Conservation (phyloP, 306 rosid genomes). For the Rubus parviflorus region DNA sequence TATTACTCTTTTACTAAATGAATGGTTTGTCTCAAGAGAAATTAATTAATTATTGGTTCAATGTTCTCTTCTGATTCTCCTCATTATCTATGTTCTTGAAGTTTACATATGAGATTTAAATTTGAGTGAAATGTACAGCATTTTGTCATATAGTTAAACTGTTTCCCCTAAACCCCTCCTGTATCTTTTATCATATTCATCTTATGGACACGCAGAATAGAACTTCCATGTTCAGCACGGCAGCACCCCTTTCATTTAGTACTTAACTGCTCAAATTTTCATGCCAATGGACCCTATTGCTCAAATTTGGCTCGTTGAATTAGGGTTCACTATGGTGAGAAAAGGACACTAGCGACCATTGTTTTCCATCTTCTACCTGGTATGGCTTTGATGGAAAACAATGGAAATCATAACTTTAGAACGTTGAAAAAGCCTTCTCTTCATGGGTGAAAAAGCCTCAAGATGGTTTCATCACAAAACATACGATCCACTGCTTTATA, state of each 20-base stretch:
- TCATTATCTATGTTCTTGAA: background rate
- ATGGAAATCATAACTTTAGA: no score
- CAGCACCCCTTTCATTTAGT: background rate
- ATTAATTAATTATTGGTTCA: background rate
- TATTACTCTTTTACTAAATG: background rate
- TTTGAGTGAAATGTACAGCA: background rate
- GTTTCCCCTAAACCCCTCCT: background rate
- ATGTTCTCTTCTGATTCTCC: background rate
- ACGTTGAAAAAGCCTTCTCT: no score
- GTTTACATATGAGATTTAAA: background rate
- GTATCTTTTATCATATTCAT: background rate
- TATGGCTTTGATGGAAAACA: constrained; percentile 24
- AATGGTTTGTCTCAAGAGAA: background rate
- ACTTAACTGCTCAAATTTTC: background rate
- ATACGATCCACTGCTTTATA: background rate
- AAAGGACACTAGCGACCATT: constrained; percentile 53
- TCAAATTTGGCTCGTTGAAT: no score
- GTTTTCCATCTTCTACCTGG: constrained; percentile 70
- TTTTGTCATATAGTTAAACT: background rate
- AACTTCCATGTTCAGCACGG: no score
- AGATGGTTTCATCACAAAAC: background rate
- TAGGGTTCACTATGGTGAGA: no score
- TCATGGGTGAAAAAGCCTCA: background rate
- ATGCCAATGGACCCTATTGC: no score
- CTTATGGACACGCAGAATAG: background rate